phyloP scores from a whole-genome alignment of 2,329 filamentous ascomycete species.

The Cladosporium sp. region DNA sequence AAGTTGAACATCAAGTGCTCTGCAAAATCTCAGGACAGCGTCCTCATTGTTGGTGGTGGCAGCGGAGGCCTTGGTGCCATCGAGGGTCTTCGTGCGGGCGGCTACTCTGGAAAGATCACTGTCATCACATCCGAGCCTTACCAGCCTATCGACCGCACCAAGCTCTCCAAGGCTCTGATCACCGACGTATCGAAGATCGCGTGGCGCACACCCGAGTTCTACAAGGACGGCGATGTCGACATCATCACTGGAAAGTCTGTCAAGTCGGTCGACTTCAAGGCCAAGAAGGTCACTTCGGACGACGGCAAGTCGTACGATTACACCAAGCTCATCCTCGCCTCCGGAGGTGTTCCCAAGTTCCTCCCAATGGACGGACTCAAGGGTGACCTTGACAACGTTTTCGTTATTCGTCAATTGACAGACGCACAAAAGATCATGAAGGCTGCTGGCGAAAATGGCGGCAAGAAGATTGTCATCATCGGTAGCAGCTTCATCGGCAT shows the following conservation, averaged over 20 bases:
- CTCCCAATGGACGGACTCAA: constrained; percentile 86
- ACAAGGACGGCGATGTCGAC: constrained; percentile 62
- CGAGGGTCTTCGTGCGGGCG: constrained; percentile 78
- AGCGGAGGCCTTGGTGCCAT: constrained; percentile 80
- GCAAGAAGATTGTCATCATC: constrained; percentile 89
- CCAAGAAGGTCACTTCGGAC: constrained; percentile 73
- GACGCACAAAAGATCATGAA: constrained; percentile 76
- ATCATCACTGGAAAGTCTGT: constrained; percentile 61
- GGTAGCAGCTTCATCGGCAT: constrained; percentile 97
- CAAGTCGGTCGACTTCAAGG: constrained; percentile 72
- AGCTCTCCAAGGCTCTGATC: constrained; percentile 90
- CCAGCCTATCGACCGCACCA: constrained; percentile 83
- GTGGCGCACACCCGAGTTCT: constrained; percentile 77
- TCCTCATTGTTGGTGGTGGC: constrained; percentile 85
- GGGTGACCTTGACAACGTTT: constrained; percentile 78
- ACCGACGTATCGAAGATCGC: constrained; percentile 77
- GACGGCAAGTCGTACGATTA: constrained; percentile 73
- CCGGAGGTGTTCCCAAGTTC: constrained; percentile 74
- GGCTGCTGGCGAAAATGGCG: constrained; percentile 74
- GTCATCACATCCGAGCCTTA: constrained; percentile 83
- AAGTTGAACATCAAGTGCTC: constrained; percentile 73
- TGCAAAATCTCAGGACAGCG: constrained; percentile 55
- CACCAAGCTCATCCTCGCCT: constrained; percentile 86
- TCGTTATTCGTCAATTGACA: constrained; percentile 75
- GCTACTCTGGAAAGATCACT: constrained; percentile 78